Percentiles rank a stretch among this genome's conserved stretches.
Evolutionary conservation across 371 early-diverging fungal genomes (phyloP).

Genomic region (Dipsacomyces acuminosporus): DNA sequence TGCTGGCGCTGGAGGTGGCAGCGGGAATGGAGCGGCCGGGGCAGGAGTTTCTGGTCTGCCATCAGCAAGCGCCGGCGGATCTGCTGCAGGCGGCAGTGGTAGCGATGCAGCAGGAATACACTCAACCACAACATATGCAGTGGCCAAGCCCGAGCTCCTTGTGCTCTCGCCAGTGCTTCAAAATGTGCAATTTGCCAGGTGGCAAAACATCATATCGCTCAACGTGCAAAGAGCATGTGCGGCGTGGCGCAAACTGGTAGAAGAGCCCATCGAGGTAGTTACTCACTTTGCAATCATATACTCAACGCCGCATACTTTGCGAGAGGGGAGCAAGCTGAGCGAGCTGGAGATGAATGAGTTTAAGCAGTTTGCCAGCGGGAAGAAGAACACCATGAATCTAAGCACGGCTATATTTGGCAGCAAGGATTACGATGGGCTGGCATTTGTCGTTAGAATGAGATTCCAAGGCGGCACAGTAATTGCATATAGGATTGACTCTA

Average conservation of each 20-base stretch:
- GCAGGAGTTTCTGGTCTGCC: no score
- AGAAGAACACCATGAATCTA: not conserved
- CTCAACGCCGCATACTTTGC: slow-evolving; percentile 1
- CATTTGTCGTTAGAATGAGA: slow-evolving; percentile 29
- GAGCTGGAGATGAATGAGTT: slow-evolving; percentile 3
- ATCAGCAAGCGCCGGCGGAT: no score
- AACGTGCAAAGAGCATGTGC: slow-evolving; percentile 21
- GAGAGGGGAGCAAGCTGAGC: slow-evolving; percentile 1
- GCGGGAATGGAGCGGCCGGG: no score
- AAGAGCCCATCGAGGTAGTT: slow-evolving; percentile 40
- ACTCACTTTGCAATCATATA: slow-evolving; percentile 25
- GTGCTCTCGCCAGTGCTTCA: slow-evolving; percentile 35
- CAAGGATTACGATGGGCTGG: slow-evolving; percentile 1
- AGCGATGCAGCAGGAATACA: no score
- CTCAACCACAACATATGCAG: not conserved
- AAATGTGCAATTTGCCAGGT: slow-evolving; percentile 33
- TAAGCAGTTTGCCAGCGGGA: not conserved
- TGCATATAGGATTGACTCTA: slow-evolving; percentile 24
- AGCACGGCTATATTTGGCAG: no score
- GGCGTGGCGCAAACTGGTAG: slow-evolving; percentile 37
- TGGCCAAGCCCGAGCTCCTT: slow-evolving; percentile 20
- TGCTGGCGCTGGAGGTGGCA: slow-evolving; percentile 9
- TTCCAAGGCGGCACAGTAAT: slow-evolving; percentile 42
- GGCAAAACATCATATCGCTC: slow-evolving; percentile 30
- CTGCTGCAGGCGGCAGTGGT: no score